Evolutionary conservation across 305 asterid genomes (phyloP), one percentile per base, ranked within the genome.

Genomic region (Ajuga reptans): DNA sequence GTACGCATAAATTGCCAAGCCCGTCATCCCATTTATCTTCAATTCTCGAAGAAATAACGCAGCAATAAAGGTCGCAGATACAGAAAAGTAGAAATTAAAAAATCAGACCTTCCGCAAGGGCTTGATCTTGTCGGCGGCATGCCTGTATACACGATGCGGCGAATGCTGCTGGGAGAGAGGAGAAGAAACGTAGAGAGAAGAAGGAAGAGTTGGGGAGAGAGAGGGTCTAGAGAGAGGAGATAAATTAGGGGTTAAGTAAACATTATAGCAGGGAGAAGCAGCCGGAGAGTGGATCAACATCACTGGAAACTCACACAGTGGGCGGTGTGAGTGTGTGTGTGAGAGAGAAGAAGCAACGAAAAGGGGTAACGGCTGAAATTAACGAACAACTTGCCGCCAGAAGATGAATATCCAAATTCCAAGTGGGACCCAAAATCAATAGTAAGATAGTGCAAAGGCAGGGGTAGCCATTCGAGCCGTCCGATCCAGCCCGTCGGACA

Each of bases 311-410:
- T 68, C 74, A 49, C 60, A 27, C 75, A 77, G 68, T 51, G 72
- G 47, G 60, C 31, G 74, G 82, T 62, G 77, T 43, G 73, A 21
- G 62, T 46, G 59, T 34, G 67, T 54, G 70, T 45, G 71, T 36
- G 12, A 5, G 50, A 34, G 64, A 64, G 56, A 16, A 16, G 51
- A 34, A 47, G 12, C 17, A 71, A 45, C 12, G 21, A 49, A 46
- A 3, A 29, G 12, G 55, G 56, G 68, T 69, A 73, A 31, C 51
- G 82, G 79, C 75, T 72, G 74, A 75, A 72, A 82, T 79, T 75
- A 69, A 75, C 81, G 74, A 79, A 77, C 75, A 42, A 69, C 74
- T 36, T 82, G 83, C 67, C 80, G 86, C 82, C 86, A 76, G 64
- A 69, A 66, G 75, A 55, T 71, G 61, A 62, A 60, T 55, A 75